A percentile compares a stretch with the other conserved stretches of the same genome.
phyloP scores from a whole-genome alignment of 2,329 filamentous ascomycete species.

The Colletotrichum magnum region DNA sequence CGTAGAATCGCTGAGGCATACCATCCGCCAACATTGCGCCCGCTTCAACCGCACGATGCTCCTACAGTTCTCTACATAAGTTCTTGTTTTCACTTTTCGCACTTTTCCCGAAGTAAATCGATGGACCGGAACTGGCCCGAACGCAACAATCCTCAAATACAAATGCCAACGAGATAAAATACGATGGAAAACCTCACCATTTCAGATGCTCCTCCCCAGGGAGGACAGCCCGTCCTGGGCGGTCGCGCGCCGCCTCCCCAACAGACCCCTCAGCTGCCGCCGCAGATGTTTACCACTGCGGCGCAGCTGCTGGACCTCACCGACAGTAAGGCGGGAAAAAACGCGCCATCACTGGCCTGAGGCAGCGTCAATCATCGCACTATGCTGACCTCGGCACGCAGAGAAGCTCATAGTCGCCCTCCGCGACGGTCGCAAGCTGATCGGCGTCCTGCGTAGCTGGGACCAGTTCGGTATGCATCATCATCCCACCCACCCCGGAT shows the following conservation, averaged over 20 bases:
- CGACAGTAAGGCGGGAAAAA: constrained; percentile 79
- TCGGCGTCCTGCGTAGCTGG: constrained; percentile 94
- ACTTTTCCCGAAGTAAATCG: constrained; percentile 19
- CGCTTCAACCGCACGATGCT: constrained; percentile 18
- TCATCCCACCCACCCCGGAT: constrained; percentile 21
- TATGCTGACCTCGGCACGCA: constrained; percentile 55
- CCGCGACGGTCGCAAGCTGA: constrained; percentile 93
- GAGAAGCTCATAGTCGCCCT: constrained; percentile 95
- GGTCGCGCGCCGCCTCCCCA: constrained; percentile 56
- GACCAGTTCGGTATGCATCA: constrained; percentile 88
- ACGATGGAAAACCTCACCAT: constrained; percentile 69
- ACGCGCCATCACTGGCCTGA: constrained; percentile 44
- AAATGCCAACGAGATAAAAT: constrained; percentile 38
- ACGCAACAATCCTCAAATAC: constrained; percentile 37
- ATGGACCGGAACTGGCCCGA: constrained; percentile 38
- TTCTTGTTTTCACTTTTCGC: constrained; percentile 4
- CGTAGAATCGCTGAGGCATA: constrained; percentile 7
- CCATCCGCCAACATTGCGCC: background rate
- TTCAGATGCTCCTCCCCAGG: constrained; percentile 62
- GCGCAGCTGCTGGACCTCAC: constrained; percentile 96
- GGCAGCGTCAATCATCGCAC: constrained; percentile 5
- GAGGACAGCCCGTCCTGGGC: constrained; percentile 49
- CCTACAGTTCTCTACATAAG: constrained; percentile 14
- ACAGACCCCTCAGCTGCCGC: constrained; percentile 74
- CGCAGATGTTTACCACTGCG: constrained; percentile 98